A percentile compares a stretch with the other conserved stretches of the same genome.
phyloP scores from a whole-genome alignment of 2,329 filamentous ascomycete genomes.

The Alternaria conjuncta region DNA sequence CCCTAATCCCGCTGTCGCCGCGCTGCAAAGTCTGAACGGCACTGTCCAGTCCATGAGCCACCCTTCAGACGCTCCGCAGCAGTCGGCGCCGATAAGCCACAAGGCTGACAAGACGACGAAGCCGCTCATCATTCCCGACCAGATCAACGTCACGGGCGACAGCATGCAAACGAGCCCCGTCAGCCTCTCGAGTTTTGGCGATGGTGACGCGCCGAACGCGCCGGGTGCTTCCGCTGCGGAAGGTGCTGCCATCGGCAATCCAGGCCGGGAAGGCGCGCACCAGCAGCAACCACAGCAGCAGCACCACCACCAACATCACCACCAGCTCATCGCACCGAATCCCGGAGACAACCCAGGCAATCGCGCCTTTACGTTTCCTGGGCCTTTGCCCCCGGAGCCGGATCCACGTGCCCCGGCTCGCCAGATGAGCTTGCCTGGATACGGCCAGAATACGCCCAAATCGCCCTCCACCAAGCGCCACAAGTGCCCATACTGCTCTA shows the following conservation, averaged over 20 bases:
- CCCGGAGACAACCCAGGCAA: slow-evolving; percentile 50
- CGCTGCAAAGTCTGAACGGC: slow-evolving; percentile 54
- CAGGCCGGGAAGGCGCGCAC: slow-evolving; percentile 46
- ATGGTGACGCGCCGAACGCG: slow-evolving; percentile 56
- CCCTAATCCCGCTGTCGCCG: slow-evolving; percentile 55
- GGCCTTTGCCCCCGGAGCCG: slow-evolving; percentile 58
- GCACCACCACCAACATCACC: slow-evolving; percentile 32
- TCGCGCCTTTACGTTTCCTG: slow-evolving; percentile 69
- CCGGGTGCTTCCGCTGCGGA: slow-evolving; percentile 59
- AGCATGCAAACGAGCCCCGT: slow-evolving; percentile 60
- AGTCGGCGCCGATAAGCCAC: slow-evolving; percentile 55
- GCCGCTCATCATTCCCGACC: slow-evolving; percentile 58
- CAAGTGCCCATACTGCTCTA: slow-evolving; percentile 95
- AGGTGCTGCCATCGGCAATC: slow-evolving; percentile 54
- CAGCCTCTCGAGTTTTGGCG: slow-evolving; percentile 62
- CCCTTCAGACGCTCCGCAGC: slow-evolving; percentile 51
- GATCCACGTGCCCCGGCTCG: slow-evolving; percentile 60
- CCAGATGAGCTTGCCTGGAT: slow-evolving; percentile 66
- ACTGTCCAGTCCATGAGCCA: slow-evolving; percentile 40
- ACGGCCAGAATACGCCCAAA: slow-evolving; percentile 64
- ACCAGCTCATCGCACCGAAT: slow-evolving; percentile 45
- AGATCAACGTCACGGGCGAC: slow-evolving; percentile 47
- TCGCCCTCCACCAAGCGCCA: slow-evolving; percentile 86
- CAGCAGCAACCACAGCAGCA: slow-evolving; percentile 38
- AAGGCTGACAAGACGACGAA: slow-evolving; percentile 56